Evolutionary conservation across 192 early-diverging fungal genomes (phyloP), one percentile per base, ranked within the genome.

Genomic region (Coemansia sp.): DNA sequence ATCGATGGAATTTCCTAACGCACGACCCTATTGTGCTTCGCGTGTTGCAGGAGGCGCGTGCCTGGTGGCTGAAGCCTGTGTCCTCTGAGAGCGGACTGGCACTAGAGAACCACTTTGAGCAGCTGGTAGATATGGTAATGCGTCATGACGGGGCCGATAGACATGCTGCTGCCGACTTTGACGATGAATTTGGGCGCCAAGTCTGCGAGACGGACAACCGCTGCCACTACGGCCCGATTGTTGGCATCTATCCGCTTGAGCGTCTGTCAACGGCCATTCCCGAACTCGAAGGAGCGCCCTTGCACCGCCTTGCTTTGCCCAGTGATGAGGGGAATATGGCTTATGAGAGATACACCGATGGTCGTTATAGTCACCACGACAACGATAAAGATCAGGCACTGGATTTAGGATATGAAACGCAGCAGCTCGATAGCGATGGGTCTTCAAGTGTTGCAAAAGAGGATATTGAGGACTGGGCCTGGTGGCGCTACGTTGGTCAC

Each of bases 401-500:
- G 7, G 50, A 21, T 11, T 50, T 31, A 17, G 21, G 11, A 22
- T 23, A 52, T 9, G 52, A 25, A 6, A 21, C 50, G 9, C 36
- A 27, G 50, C 42, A n/a, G 6, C 24, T 46, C 5, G 54, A 30
- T 30, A 29, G 19, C n/a, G 22, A 29, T 17, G 33, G 11, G 10
- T 14, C 25, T 7, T 1, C 23, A 10, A 21, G 53, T 19, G 42
- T 27, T n/a, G 2, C 36, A 5, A 50, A 39, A 25, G 69, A 67
- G 6, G 75, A 71, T 5, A 10, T 19, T 25, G 30, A 65, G 42
- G 69, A 71, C 3, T 73, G 78, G 78, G 64, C 78, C 23, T 81
- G 78, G 78, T 81, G 78, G 78, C 66, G 74, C 23, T 76, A 72
- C 53, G 66, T 81, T 7, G 78, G 78, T 10, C 78, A 81, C 52